Evolutionary conservation across 352 stramenopile species (phyloP), one percentile per base, ranked within the genome.

Genomic region (Phytopythium oedochilum): DNA sequence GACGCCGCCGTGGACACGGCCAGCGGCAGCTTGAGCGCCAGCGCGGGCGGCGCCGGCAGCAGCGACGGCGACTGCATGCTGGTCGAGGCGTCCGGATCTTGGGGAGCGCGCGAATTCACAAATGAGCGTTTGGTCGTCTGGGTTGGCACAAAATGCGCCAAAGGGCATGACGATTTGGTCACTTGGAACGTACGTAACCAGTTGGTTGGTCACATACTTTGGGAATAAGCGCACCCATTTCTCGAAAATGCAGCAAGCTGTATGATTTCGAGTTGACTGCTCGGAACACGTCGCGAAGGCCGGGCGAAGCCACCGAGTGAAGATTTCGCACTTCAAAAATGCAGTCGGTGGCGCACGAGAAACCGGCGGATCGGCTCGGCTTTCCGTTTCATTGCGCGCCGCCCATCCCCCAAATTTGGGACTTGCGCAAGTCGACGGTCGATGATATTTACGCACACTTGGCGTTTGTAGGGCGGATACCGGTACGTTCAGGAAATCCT

Each of bases 1-100:
- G 29, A 55, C 32, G 45, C 8, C 15, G 55, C 11, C 10, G 29
- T 55, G 14, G 29, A 11, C 17, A 54, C 63, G n/a, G 62, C 44
- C 40, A 57, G 55, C 17, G 50, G 51, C 34, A 66, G 25, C 32
- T 57, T 57, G 43, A 56, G 56, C 42, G 42, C 14, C 42, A 32
- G 17, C 23, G 42, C 42, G 42, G 42, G 42, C 42, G 42, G 23
- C 42, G 42, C 42, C 23, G 42, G 23, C 14, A 48, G 5, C 10
- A 48, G 42, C 42, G 42, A 48, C 4, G 42, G 42, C 22, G 42
- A 48, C 42, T 48, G 42, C 42, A 48, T 48, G 20, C 0, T 20
- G 2, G 39, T 7, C 5, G 3, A 29, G 10, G 34, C 29, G 29
- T 32, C 29, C 29, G 29, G 32, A 11, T 36, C 32, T 36, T 36